Evolutionary conservation across 108 stramenopile species (phyloP), one percentile per base, ranked within the genome.

Genomic region (Cyclotella choctawhatcheeana): DNA sequence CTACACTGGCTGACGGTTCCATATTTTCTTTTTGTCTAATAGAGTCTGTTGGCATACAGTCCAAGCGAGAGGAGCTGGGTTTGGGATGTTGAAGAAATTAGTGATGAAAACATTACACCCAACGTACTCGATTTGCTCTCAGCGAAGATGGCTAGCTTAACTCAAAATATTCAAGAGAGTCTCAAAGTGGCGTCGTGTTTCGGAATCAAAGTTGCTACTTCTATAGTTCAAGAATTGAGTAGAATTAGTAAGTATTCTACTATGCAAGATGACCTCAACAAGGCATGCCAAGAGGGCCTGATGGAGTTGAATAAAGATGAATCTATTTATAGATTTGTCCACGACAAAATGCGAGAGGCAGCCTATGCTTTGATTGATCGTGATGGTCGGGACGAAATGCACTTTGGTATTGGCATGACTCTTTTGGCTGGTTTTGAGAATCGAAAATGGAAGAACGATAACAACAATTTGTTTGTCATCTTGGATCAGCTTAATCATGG

Each of bases 301-400:
- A 35, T 82, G 47, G 58, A 59, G 33, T 59, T 82, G 45, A 33
- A 59, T 59, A 2, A 2, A 18, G 53, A 47, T 26, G 65, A 48
- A 14, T 12, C 37, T 20, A 30, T 31, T 6, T 84, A 56, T 34
- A 53, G 59, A 52, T 86, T 86, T 58, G 64, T 72, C 21, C 86
- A 86, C 44, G 86, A 86, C 53, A 77, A 71, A 29, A 70, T 86
- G 5, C 62, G 83, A 72, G 83, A 86, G 48, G 86, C 86, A 21
- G 83, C 86, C 8, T 87, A 84, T 47, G 65, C 53, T 3, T 35
- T 59, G 33, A 59, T 59, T 7, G 35, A 33, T 33, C 22, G 33
- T 5, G 33, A 59, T 54, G 24, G 16, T 5, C 25, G 27, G 53
- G 5, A 67, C 30, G 47, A 60, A 44, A 64, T 44, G 29, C 72